These are phyloP conservation scores for Colletotrichum spinosum DNA, from an alignment of 2,329 filamentous ascomycete species.

Conservation along the genomic window DNA sequence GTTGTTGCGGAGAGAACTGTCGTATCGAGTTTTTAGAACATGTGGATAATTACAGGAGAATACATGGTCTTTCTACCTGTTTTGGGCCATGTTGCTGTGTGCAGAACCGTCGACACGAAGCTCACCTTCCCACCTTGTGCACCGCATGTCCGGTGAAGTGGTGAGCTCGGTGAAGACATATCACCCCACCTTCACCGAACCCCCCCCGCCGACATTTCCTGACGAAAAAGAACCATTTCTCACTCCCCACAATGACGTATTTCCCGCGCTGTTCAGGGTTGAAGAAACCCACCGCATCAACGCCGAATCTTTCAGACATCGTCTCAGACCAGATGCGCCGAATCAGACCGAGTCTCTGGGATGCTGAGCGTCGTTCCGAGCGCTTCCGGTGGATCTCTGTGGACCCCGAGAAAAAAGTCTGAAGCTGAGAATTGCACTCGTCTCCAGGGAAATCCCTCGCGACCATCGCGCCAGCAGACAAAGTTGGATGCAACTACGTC, in stretches of 20 bases:
- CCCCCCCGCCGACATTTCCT: conserved; percentile 14
- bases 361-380: conserved; percentile 4
- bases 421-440: neutral
- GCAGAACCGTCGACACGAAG: too few species aligned
- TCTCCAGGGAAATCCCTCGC: conserved; percentile 19
- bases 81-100: too few species aligned
- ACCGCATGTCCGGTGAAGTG: neutral
- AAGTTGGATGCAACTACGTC: conserved; percentile 16
- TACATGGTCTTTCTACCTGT: neutral
- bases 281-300: conserved; percentile 14
- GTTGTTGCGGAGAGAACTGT: neutral
- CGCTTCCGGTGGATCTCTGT: conserved; percentile 18
- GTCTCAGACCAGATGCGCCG: conserved; percentile 22
- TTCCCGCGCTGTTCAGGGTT: conserved; percentile 10
- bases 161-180: conserved; percentile 2
- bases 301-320: conserved; percentile 8
- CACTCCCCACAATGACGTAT: conserved; percentile 32
- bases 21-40: neutral
- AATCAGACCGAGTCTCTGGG: conserved; percentile 20
- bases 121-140: neutral
- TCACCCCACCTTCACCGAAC: neutral
- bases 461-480: conserved; percentile 20
- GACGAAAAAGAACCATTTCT: conserved; percentile 21
- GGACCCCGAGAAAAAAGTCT: conserved; percentile 23
- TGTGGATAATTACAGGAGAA: neutral